Conservation (phyloP, 108 stramenopile species). For the Epithemia pelagica region DNA sequence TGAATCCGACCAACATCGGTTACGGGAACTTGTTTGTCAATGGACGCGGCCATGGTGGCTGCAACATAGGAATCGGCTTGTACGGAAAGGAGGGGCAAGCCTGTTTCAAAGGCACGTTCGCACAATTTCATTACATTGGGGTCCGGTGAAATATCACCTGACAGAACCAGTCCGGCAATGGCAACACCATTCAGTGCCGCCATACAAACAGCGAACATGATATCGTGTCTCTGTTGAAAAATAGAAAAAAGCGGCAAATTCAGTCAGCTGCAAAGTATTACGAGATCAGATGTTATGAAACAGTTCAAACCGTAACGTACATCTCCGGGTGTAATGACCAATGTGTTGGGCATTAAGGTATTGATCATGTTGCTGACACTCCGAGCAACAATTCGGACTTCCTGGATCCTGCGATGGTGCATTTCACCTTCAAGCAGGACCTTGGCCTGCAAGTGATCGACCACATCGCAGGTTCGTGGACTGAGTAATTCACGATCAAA, state of each 20-base stretch:
- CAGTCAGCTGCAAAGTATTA: too few relatives aligned
- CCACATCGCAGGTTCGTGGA: constrained; percentile 7
- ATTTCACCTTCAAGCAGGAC: background rate
- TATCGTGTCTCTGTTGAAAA: constrained; percentile 15
- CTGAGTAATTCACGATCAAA: constrained; percentile 6
- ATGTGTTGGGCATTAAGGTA: background rate
- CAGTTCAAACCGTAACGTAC: too few relatives aligned
- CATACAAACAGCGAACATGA: constrained; percentile 20
- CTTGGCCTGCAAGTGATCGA: background rate
- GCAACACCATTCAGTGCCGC: constrained; percentile 18
- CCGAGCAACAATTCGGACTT: background rate
- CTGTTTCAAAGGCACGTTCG: background rate
- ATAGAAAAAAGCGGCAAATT: too few relatives aligned
- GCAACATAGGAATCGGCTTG: constrained; percentile 12
- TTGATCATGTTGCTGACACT: background rate
- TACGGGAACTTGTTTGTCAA: constrained; percentile 10
- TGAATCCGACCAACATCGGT: constrained; percentile 15
- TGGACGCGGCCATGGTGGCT: constrained; percentile 2
- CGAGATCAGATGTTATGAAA: too few relatives aligned
- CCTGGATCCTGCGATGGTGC: background rate
- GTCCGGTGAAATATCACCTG: constrained; percentile 10
- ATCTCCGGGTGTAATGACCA: background rate
- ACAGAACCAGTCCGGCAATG: constrained; percentile 16
- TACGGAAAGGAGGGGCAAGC: constrained; percentile 13
- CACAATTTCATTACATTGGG: constrained; percentile 5